Conservation (phyloP, 768 basidiomycete species). For the Amanita phalloides region DNA sequence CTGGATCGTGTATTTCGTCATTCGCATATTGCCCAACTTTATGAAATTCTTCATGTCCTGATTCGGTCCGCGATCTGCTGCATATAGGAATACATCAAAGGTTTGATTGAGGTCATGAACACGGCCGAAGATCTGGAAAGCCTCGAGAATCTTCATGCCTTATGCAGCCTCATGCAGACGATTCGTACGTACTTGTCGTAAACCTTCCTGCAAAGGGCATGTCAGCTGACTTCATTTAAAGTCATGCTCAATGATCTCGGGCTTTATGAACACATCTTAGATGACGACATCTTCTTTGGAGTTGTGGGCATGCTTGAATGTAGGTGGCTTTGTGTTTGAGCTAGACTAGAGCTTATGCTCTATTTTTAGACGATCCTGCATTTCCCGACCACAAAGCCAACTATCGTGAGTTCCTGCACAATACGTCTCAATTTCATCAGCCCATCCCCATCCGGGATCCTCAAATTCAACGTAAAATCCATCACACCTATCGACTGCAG, state of each 20-base stretch:
- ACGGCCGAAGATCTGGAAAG: conserved; percentile 92
- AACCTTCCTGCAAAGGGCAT: not conserved
- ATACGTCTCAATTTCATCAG: conserved; percentile 79
- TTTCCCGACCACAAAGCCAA: conserved; percentile 95
- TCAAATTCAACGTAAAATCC: conserved; percentile 75
- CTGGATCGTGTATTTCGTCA: conserved; percentile 5
- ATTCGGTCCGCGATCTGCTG: conserved; percentile 10
- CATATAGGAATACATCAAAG: conserved; percentile 74
- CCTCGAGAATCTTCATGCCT: conserved; percentile 78
- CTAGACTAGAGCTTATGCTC: conserved; percentile 6
- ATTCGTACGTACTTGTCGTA: conserved; percentile 47
- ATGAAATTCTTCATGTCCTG: conserved; percentile 8
- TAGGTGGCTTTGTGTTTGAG: conserved; percentile 28
- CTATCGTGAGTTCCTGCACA: conserved; percentile 86
- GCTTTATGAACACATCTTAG: conserved; percentile 90
- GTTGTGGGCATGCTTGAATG: conserved; percentile 97
- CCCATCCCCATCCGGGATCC: conserved; percentile 77
- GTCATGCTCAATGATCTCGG: conserved; percentile 93
- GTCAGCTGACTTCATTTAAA: conserved; percentile 19
- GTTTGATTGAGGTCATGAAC: conserved; percentile 73
- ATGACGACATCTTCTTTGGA: conserved; percentile 86
- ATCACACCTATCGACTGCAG: conserved; percentile 93
- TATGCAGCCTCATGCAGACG: conserved; percentile 90
- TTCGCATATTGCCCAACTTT: conserved; percentile 10
- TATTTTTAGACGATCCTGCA: conserved; percentile 79